Evolutionary conservation across 768 basidiomycete genomes (phyloP).

Genomic region (Pisolithus marmoratus): DNA sequence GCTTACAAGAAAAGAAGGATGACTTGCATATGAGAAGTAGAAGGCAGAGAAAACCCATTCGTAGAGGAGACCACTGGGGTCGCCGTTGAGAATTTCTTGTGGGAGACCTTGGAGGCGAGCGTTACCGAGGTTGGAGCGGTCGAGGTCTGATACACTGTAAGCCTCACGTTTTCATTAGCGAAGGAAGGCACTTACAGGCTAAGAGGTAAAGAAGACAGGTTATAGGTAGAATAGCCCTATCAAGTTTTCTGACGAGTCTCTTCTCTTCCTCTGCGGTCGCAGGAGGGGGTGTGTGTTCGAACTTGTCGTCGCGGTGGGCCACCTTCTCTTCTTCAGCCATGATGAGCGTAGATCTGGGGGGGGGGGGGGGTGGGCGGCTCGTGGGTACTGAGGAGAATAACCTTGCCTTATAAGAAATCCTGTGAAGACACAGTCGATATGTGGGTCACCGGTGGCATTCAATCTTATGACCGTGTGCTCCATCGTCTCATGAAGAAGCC

Average conservation of each 20-base stretch:
- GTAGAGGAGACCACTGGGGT: conserved; percentile 57
- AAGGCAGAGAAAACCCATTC: conserved; percentile 75
- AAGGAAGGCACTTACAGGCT: conserved; percentile 48
- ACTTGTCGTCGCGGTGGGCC: background rate
- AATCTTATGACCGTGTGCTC: too few species aligned
- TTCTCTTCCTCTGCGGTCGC: conserved; percentile 31
- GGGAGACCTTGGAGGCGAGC: conserved; percentile 73
- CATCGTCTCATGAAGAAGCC: too few species aligned
- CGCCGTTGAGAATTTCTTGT: conserved; percentile 59
- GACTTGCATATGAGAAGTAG: conserved; percentile 70
- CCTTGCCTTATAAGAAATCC: too few species aligned
- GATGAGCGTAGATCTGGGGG: background rate
- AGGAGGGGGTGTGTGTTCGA: background rate
- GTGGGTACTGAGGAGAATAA: too few species aligned
- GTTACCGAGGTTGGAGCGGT: conserved; percentile 75
- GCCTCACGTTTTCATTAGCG: background rate
- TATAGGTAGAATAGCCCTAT: conserved; percentile 38
- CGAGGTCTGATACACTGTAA: conserved; percentile 39
- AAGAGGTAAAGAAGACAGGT: conserved; percentile 70
- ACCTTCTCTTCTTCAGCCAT: background rate
- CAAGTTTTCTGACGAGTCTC: conserved; percentile 33
- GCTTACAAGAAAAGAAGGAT: background rate
- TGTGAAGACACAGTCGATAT: too few species aligned
- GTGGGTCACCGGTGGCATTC: too few species aligned
- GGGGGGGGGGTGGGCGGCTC: background rate